Evolutionary conservation across 257 asterid genomes (phyloP), one percentile per base, ranked within the genome.

Genomic region (Nicotiana sylvestris): DNA sequence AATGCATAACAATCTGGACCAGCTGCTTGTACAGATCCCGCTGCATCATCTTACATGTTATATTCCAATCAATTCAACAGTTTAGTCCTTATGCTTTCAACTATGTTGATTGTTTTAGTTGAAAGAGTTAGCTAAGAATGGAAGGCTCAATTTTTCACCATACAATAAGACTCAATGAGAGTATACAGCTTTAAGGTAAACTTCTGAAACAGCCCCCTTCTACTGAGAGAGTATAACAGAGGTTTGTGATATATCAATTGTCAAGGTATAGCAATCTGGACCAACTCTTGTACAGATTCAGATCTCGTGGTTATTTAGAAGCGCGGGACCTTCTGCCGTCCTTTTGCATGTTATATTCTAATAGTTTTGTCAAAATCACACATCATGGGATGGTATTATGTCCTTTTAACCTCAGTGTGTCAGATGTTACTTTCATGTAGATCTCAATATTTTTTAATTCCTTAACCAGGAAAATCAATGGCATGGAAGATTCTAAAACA

Each of bases 401-500:
- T 66, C 37, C 58, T 18, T 61, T 15, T 62, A 10, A 62, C 21
- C 61, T 85, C 72, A n/a, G 76, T 35, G 35, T 37, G 43, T 66
- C 82, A n/a, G 84, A 55, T 85, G 57, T 72, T 77, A 25, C 81
- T 55, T 68, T 64, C 81, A 4, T 76, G 4, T 57, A 25, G 25
- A 8, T 27, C 39, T 80, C n/a, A 57, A 57, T 67, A 64, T 32
- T 32, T 61, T 74, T 82, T 85, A 86, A 84, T 83, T 84, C 77
- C 46, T 79, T 29, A 81, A 65, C 67, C 91, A 93, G 97, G 86
- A 84, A 86, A 61, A 88, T 84, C 69, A 67, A 82, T n/a, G 88
- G 85, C 86, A 79, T 88, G 85, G 97, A 94, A 82, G 97, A 92
- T 84, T 82, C 92, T 81, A 81, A 89, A n/a, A 91, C 88, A 92